Evolutionary conservation across 768 basidiomycete species (phyloP), one percentile per base, ranked within the genome.

Genomic region (Agrocybe pediades): DNA sequence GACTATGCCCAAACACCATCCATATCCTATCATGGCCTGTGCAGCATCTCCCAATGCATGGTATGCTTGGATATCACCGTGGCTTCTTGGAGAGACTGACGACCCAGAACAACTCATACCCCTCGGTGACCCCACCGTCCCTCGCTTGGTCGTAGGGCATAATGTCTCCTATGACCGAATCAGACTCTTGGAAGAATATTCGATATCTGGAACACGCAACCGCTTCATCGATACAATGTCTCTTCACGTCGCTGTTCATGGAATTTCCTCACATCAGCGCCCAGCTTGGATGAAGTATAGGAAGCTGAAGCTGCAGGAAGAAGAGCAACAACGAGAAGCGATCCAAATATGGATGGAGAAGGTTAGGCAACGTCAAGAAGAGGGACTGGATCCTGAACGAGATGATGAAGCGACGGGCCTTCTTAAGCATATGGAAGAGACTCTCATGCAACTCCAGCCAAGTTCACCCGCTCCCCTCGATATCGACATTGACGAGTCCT

Each of bases 51-150:
- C 80, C 20, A 85, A 84, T 45, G 88, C 85, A 1, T 98, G 97
- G 96, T 99, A 98, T 65, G 83, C 84, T 2, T 99, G 97, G 95
- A 84, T 97, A 56, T 95, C 92, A 0, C 97, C 97, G 0, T 96
- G 94, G 94, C 70, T 97, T 9, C 77, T 95, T 3, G 82, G 81
- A 13, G 75, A 86, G 46, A 73, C 83, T 17, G 66, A 71, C 0
- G 69, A 75, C 52, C 73, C 77, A 8, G 74, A 83, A 41, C 92
- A 95, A 25, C 75, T 96, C 49, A 84, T 95, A 46, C 86, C 93
- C 0, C 55, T 95, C 2, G 90, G 92, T 1, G 71, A 79, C 48
- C 68, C 82, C 9, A 55, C 66, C 9, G 58, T 67, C 0, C 75
- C 87, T 1, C 81, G 86, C 13, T 66, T 98, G 25, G 74, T 98